Percentiles rank a stretch among this genome's conserved stretches.
Conservation (phyloP, 306 rosid species). For the Prunus campanulata region DNA sequence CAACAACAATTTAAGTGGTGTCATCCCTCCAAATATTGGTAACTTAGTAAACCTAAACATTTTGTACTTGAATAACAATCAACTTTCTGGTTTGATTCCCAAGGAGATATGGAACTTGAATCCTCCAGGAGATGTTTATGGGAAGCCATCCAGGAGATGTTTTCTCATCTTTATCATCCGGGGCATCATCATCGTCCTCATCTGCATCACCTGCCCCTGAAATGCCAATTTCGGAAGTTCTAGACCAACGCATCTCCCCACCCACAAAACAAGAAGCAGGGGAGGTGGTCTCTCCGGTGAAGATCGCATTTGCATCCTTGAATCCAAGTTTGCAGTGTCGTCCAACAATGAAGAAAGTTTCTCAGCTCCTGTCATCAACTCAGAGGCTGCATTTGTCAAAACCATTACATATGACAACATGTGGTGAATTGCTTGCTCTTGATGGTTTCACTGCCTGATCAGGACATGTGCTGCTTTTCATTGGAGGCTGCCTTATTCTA, state of each 20-base stretch:
- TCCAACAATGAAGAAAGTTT: slow-evolving; percentile 6
- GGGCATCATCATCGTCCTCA: rapidly evolving
- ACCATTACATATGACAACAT: too few relatives aligned
- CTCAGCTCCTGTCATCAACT: too few relatives aligned
- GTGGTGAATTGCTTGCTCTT: too few relatives aligned
- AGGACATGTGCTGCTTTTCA: too few relatives aligned
- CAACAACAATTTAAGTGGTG: too few relatives aligned
- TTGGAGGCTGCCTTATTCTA: too few relatives aligned
- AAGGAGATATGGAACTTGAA: neutral
- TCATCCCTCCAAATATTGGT: too few relatives aligned
- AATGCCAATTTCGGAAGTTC: neutral
- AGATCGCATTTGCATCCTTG: neutral
- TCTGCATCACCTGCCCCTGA: neutral
- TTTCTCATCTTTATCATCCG: neutral
- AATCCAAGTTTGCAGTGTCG: neutral
- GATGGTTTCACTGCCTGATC: too few relatives aligned
- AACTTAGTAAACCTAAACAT: too few relatives aligned
- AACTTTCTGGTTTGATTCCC: neutral
- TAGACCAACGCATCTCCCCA: slow-evolving; percentile 10
- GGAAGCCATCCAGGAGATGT: neutral
- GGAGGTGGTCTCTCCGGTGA: neutral
- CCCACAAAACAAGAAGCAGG: neutral
- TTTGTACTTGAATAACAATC: too few relatives aligned
- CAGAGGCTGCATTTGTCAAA: too few relatives aligned
- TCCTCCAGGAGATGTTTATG: neutral